A percentile compares a stretch with the other conserved stretches of the same genome.
Conservation (phyloP, 306 rosid genomes). For the Pyrus communis region DNA sequence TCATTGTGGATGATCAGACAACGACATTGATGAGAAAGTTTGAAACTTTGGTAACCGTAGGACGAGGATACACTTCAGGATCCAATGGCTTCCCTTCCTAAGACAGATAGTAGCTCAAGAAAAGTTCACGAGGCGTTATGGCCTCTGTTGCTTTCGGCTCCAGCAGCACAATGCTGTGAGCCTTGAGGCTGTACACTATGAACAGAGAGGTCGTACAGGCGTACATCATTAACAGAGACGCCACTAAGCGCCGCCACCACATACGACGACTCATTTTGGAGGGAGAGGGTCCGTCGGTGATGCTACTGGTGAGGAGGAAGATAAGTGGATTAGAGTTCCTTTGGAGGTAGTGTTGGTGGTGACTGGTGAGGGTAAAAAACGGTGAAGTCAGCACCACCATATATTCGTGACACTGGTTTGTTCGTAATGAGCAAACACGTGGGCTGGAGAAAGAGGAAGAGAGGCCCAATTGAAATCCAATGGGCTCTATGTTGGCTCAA, state of each 20-base stretch:
- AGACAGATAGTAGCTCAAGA: conserved; percentile 40
- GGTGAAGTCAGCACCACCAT: conserved; percentile 8
- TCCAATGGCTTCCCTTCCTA: conserved; percentile 47
- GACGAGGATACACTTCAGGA: conserved; percentile 91
- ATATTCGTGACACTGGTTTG: neutral
- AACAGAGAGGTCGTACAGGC: conserved; percentile 36
- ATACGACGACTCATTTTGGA: conserved; percentile 51
- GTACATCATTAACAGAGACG: neutral
- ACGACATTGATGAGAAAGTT: neutral
- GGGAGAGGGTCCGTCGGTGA: neutral
- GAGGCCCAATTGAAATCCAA: neutral
- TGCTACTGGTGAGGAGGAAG: neutral
- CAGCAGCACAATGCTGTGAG: conserved; percentile 74
- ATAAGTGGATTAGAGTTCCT: conserved; percentile 2
- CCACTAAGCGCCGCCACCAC: conserved; percentile 84
- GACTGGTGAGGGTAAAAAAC: neutral
- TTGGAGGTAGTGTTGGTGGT: neutral
- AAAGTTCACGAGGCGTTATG: conserved; percentile 73
- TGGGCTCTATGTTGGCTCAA: neutral
- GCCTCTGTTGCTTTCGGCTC: conserved; percentile 48
- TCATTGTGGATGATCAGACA: no score
- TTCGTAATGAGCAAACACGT: neutral
- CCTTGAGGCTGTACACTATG: conserved; percentile 62
- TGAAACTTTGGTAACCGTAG: conserved; percentile 35
- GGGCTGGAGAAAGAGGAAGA: neutral